phyloP scores from a whole-genome alignment of 164 flowering plant species.

The Vitis amurensis region DNA sequence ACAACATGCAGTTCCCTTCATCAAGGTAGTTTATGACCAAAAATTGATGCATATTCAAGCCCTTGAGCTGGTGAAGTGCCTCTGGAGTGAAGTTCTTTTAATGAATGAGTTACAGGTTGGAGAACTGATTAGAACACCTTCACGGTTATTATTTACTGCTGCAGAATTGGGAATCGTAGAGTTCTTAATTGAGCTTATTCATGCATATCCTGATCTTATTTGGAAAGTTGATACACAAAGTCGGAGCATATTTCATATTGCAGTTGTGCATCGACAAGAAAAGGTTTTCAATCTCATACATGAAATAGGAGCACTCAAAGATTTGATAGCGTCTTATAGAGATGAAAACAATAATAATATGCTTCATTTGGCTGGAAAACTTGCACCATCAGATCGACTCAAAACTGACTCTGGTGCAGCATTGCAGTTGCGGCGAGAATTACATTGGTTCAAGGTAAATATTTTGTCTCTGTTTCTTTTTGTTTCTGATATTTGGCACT shows the following conservation, averaged over 20 bases:
- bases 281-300: constrained; percentile 17
- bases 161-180: constrained; percentile 16
- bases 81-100: constrained; percentile 10
- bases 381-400: constrained; percentile 20
- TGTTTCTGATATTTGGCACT: too few species aligned
- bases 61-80: constrained; percentile 10
- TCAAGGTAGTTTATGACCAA: background rate
- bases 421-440: constrained; percentile 23
- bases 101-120: constrained; percentile 10
- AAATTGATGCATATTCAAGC: constrained; percentile 15
- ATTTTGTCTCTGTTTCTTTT: background rate
- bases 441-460: constrained; percentile 31
- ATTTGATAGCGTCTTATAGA: constrained; percentile 5
- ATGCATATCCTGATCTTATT: constrained; percentile 15
- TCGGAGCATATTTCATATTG: constrained; percentile 21
- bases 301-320: constrained; percentile 12
- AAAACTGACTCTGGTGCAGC: constrained; percentile 25
- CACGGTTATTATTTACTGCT: constrained; percentile 13
- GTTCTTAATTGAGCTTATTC: constrained; percentile 12
- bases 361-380: constrained; percentile 20
- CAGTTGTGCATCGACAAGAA: constrained; percentile 19
- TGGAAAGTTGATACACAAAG: constrained; percentile 13
- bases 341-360: constrained; percentile 11
- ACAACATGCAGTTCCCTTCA: background rate
- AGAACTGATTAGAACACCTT: constrained; percentile 6